Evolutionary conservation across 495 filamentous ascomycete genomes (phyloP), one percentile per base, ranked within the genome.

Genomic region (Paragyromitra xinjiangensis): DNA sequence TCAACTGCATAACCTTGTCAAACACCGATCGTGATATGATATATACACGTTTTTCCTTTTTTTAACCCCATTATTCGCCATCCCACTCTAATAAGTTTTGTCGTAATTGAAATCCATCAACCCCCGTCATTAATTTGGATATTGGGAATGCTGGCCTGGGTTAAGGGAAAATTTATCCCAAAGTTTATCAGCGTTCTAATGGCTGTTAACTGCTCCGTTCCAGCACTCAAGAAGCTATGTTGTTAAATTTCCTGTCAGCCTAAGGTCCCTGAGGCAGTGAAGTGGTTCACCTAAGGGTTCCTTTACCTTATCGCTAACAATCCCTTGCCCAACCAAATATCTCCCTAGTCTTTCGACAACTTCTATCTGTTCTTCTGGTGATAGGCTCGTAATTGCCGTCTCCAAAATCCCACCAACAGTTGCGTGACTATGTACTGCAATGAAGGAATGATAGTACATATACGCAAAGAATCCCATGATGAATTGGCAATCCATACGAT

Each of bases 391-490:
- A 79, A 98, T 95, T 40, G 91, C 94, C 44, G 88, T 87, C 86
- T 98, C 94, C 77, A 99, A 91, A 40, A 98, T 91, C 63, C 89
- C 90, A 3, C 94, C 95, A 12, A 96, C 91, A 69, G 87, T 92
- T 8, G 92, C 90, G 22, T 66, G 78, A 80, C 91, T 92, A 85
- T 94, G 89, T 19, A 93, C 87, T 8, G 94, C 94, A 82, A 99
- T 95, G 83, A 99, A 99, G 81, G 93, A 94, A 84, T 97, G 93
- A 85, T 95, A 98, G 85, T 99, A 99, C 87, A 99, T 92, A 85
- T 92, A 98, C 12, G 96, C 89, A 80, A 99, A 98, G 86, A 98
- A 93, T 9, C 96, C 96, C 96, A 99, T 99, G 85, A 98, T 98
- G 86, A 98, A 98, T 83, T 99, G 96, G 85, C 96, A 99, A 81